Evolutionary conservation across 2,329 filamentous ascomycete genomes (phyloP), one percentile per base, ranked within the genome.

Genomic region (Chalara sp.): DNA sequence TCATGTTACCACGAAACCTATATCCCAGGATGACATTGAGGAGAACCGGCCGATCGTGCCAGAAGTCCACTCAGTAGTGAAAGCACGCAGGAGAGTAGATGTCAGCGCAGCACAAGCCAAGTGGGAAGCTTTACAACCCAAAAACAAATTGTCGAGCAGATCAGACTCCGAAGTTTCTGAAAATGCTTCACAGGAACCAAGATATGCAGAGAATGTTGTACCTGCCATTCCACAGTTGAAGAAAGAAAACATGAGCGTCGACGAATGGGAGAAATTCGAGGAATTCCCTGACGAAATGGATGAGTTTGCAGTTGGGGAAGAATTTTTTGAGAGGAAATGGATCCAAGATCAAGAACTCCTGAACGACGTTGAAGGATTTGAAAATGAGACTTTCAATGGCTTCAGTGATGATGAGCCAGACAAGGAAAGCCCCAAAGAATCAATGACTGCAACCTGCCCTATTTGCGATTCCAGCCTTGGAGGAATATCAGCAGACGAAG

Each of bases 311-410:
- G 65, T 74, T 33, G 84, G 84, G 39, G 82, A 87, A 61, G 84
- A 87, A 63, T 78, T 76, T 56, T 70, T 81, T 45, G 82, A 83
- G 60, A 79, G 80, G 68, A 74, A 78, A 45, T 91, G 81, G 67
- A 88, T 91, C 83, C 80, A 84, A 61, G 85, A 89, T 63, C 88
- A 93, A 65, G 81, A 81, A 42, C 76, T 79, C 8, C 71, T 85
- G 3, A 81, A 86, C 57, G 78, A 76, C 3, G 76, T 81, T 57
- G 80, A 81, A 53, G 65, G 68, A 40, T 63, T 63, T 11, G 58
- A 63, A 10, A 60, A 65, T 6, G 66, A 67, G n/a, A 58, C 56
- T 13, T 58, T 58, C 43, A 52, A 58, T 13, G 56, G 52, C 5
- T 56, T 59, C 32, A 56, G 56, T 39, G 53, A 61, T 35, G 53